phyloP scores from a whole-genome alignment of 805 yeast genomes.

The Lipomyces oligophaga region DNA sequence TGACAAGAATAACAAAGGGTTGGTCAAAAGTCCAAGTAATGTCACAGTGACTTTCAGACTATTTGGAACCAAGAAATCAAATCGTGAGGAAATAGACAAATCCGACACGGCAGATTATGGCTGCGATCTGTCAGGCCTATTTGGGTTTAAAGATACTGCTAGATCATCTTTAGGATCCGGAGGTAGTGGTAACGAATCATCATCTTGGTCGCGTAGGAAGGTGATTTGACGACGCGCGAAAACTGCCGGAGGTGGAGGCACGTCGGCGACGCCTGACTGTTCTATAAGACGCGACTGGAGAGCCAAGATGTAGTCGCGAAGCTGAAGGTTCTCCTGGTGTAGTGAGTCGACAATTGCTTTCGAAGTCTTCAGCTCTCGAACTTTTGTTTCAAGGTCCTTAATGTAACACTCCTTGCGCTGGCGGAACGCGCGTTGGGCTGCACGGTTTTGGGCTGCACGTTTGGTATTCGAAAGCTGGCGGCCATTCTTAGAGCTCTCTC shows the following conservation, averaged over 20 bases:
- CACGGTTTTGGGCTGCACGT: slow-evolving; percentile 88
- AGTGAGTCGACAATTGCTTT: slow-evolving; percentile 64
- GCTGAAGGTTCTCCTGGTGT: slow-evolving; percentile 63
- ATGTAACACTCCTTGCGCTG: slow-evolving; percentile 77
- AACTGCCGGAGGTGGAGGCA: slow-evolving; percentile 45
- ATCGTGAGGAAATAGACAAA: too few relatives aligned
- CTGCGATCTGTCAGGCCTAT: too few relatives aligned
- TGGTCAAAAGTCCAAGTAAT: too few relatives aligned
- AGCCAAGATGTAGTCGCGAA: slow-evolving; percentile 67
- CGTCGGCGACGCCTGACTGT: slow-evolving; percentile 38
- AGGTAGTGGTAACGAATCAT: too few relatives aligned
- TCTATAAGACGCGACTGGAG: slow-evolving; percentile 65
- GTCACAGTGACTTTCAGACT: too few relatives aligned
- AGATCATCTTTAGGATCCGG: too few relatives aligned
- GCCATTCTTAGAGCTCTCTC: slow-evolving; percentile 31
- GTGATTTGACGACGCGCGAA: slow-evolving; percentile 23
- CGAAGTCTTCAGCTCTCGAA: slow-evolving; percentile 58
- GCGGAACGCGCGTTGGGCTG: slow-evolving; percentile 88
- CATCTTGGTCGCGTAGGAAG: too few relatives aligned
- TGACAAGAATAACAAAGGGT: too few relatives aligned
- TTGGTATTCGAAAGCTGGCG: slow-evolving; percentile 60
- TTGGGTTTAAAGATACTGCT: too few relatives aligned
- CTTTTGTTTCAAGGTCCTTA: slow-evolving; percentile 71
- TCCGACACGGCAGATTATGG: too few relatives aligned
- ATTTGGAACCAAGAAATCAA: too few relatives aligned